Base-by-base conservation (phyloP, 441 rosid species). In the Euphorbia corollata region DNA sequence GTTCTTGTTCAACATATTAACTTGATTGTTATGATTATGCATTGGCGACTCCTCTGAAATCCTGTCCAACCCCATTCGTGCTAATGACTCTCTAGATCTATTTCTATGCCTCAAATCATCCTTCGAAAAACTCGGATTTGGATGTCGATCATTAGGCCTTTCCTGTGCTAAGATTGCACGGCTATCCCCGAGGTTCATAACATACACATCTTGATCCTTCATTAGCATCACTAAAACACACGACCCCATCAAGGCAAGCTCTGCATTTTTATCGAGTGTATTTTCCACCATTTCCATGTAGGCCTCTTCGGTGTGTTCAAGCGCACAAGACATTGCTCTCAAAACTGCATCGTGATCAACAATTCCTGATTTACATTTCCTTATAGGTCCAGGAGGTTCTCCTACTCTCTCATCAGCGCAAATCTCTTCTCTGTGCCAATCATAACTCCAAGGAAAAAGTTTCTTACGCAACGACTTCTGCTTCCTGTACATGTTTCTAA, bases 41-140 rank as follows among this genome's bases (percentile, higher is more conserved):
- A 90, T 84, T 5, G 98, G 98, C 65, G 97, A 92, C 82, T 92
- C 98, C 77, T 92, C 98, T 19, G 98, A 92, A 71, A 92, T 92
- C 78, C 96, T 86, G 75, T 90, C 97, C 70, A 92, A 85, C 83
- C 88, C 98, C 92, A 92, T 85, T 24, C 90, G 89, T 69, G 83
- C 93, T 71, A 90, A 70, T 8, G 90, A 88, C 73, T 90, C 96
- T 79, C 96, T 77, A 7, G 92, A 92, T 79, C 93, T 85, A 53
- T 78, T 92, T 78, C 86, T 79, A 69, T 84, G 83, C 84, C 80
- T 82, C 68, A 85, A 55, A 69, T 87, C 90, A 62, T 92, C 96
- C 78, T 73, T 88, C 9, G 69, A 73, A 77, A 74, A 80, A 78
- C 65, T 83, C 20, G 85, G 81, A 85, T 82, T 85, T 36, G 85